These are phyloP conservation scores for Venustampulla echinocandica DNA, from an alignment of 495 filamentous ascomycete species.

Conservation along the genomic window DNA sequence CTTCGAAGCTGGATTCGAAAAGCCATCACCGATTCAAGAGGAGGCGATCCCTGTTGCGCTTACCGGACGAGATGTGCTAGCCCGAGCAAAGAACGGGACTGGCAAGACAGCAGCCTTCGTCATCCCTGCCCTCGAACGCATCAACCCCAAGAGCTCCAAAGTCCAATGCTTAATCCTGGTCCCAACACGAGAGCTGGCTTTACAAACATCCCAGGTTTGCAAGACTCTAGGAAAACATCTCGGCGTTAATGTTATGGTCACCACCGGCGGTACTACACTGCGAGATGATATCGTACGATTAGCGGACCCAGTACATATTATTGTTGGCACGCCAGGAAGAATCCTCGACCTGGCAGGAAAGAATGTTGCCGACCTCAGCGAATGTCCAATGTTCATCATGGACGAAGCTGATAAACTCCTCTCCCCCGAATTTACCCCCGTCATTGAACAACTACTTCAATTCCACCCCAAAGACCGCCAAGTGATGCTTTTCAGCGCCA, in stretches of 20 bases:
- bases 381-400: constrained; percentile 97
- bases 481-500: constrained; percentile 98
- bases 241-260: constrained; percentile 97
- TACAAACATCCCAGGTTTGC: constrained; percentile 98
- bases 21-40: constrained; percentile 98
- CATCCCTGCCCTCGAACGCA: constrained; percentile 88
- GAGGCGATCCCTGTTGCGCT: constrained; percentile 95
- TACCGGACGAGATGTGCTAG: constrained; percentile 89
- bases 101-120: constrained; percentile 98
- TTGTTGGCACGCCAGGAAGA: constrained; percentile 92
- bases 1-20: constrained; percentile 97
- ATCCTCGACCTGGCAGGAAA: constrained; percentile 94
- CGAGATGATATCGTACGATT: constrained; percentile 96
- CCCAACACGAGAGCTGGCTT: constrained; percentile 92
- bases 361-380: constrained; percentile 89
- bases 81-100: constrained; percentile 95
- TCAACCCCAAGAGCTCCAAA: constrained; percentile 92
- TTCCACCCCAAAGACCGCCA: constrained; percentile 95
- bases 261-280: constrained; percentile 86
- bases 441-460: constrained; percentile 87
- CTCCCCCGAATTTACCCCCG: constrained; percentile 91
- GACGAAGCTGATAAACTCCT: constrained; percentile 97
- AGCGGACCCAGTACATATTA: constrained; percentile 89
- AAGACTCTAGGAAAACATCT: constrained; percentile 96
- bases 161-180: constrained; percentile 94